These are phyloP conservation scores for Hypomontagnella monticulosa DNA, from an alignment of 495 filamentous ascomycete genomes.

Conservation along the genomic window DNA sequence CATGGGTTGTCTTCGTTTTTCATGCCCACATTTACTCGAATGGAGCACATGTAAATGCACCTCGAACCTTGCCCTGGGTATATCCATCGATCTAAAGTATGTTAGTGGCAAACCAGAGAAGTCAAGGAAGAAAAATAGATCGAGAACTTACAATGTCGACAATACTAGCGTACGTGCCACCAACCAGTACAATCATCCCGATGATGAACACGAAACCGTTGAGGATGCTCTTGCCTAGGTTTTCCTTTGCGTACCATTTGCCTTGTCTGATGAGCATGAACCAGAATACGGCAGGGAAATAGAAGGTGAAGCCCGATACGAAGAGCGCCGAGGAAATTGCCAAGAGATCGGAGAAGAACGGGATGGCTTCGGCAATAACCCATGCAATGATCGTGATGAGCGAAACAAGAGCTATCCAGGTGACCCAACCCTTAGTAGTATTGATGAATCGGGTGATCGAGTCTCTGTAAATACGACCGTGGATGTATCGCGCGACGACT, in stretches of 20 bases:
- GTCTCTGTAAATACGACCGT: slow-evolving; percentile 66
- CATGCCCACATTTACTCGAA: slow-evolving; percentile 26
- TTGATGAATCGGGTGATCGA: slow-evolving; percentile 67
- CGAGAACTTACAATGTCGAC: slow-evolving; percentile 62
- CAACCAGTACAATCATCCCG: slow-evolving; percentile 63
- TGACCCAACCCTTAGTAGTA: slow-evolving; percentile 64
- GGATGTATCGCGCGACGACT: slow-evolving; percentile 70
- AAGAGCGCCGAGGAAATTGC: slow-evolving; percentile 70
- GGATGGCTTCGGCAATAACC: slow-evolving; percentile 77
- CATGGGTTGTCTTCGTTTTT: not conserved
- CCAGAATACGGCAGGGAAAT: slow-evolving; percentile 72
- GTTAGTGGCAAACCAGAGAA: not conserved
- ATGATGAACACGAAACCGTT: slow-evolving; percentile 65
- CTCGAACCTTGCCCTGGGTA: slow-evolving; percentile 51
- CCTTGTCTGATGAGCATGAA: slow-evolving; percentile 69
- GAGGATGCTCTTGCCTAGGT: slow-evolving; percentile 55
- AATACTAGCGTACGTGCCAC: slow-evolving; percentile 67
- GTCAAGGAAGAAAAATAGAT: not conserved
- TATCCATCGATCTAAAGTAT: slow-evolving; percentile 57
- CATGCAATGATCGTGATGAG: slow-evolving; percentile 71
- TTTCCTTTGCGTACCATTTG: slow-evolving; percentile 55
- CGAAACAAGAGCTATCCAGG: slow-evolving; percentile 69
- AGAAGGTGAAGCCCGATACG: slow-evolving; percentile 71
- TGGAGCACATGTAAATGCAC: slow-evolving; percentile 60
- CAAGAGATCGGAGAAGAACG: slow-evolving; percentile 74